These are phyloP conservation scores for Aspergillus jensenii DNA, from an alignment of 2,329 filamentous ascomycete genomes.

Conservation along the genomic window DNA sequence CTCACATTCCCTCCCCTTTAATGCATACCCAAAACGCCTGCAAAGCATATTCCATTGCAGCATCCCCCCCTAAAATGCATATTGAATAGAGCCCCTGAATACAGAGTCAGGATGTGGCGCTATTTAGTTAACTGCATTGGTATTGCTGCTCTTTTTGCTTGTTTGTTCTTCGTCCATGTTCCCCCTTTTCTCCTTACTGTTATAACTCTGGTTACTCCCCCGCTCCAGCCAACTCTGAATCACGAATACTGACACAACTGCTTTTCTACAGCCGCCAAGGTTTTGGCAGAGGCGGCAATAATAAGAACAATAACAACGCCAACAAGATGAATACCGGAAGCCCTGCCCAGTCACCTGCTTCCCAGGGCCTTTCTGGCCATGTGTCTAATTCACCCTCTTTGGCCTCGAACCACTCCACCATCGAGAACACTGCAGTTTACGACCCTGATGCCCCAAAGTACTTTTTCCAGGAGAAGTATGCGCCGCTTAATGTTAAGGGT, in stretches of 20 bases:
- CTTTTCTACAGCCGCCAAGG: conserved; percentile 45
- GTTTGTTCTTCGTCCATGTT: background rate
- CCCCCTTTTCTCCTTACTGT: conserved; percentile 8
- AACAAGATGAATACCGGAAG: conserved; percentile 41
- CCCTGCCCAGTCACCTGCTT: conserved; percentile 29
- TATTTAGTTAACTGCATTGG: background rate
- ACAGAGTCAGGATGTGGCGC: background rate
- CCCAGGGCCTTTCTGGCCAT: conserved; percentile 24
- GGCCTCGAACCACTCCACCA: conserved; percentile 32
- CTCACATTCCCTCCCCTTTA: conserved; percentile 14
- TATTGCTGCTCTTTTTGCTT: background rate
- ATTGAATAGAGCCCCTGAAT: conserved; percentile 7
- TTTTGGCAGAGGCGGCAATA: conserved; percentile 45
- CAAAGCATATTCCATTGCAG: conserved; percentile 10
- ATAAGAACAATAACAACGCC: conserved; percentile 34
- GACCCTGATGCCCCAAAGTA: conserved; percentile 48
- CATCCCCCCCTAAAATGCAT: conserved; percentile 7
- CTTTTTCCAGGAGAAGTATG: conserved; percentile 55
- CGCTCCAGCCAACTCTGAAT: conserved; percentile 12
- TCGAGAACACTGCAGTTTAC: conserved; percentile 38
- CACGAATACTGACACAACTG: conserved; percentile 21
- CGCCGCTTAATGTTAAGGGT: conserved; percentile 88
- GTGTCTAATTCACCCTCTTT: conserved; percentile 42
- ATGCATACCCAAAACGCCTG: conserved; percentile 10
- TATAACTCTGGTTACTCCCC: background rate